Evolutionary conservation across 768 basidiomycete species (phyloP).

Genomic region (Boletus tylopilopsis): DNA sequence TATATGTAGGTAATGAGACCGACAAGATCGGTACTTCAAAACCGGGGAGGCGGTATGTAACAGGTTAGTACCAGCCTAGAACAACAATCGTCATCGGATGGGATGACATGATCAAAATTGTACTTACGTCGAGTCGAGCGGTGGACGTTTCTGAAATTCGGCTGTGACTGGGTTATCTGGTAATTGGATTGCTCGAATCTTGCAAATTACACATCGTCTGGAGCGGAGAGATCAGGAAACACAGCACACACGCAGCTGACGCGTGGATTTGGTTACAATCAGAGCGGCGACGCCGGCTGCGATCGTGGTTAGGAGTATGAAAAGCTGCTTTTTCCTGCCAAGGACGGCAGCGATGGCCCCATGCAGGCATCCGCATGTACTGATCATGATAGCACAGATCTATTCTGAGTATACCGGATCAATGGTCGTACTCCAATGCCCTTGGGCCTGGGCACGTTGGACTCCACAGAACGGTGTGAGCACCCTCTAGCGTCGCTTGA

Average conservation of each 20-base stretch:
- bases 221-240: neutral
- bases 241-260: conserved; percentile 8
- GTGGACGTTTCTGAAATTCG: neutral
- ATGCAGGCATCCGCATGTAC: conserved; percentile 22
- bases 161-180: neutral
- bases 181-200: neutral
- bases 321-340: neutral
- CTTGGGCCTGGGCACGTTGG: conserved; percentile 17
- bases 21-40: neutral
- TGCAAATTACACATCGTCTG: neutral
- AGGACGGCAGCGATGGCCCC: conserved; percentile 1
- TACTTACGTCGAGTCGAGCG: conserved; percentile 7
- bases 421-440: conserved; percentile 5
- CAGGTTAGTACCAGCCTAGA: neutral
- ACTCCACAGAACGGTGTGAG: conserved; percentile 4
- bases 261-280: conserved; percentile 9
- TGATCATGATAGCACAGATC: conserved; percentile 11
- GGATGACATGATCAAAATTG: neutral
- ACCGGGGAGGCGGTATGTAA: neutral
- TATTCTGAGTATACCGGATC: conserved; percentile 9
- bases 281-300: conserved; percentile 6
- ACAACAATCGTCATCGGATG: neutral
- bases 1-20: neutral
- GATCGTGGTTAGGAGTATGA: conserved; percentile 12
- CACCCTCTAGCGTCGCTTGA: conserved; percentile 12